Base-by-base conservation (phyloP, 2,329 filamentous ascomycete species). In the Colletotrichum spaethianum region DNA sequence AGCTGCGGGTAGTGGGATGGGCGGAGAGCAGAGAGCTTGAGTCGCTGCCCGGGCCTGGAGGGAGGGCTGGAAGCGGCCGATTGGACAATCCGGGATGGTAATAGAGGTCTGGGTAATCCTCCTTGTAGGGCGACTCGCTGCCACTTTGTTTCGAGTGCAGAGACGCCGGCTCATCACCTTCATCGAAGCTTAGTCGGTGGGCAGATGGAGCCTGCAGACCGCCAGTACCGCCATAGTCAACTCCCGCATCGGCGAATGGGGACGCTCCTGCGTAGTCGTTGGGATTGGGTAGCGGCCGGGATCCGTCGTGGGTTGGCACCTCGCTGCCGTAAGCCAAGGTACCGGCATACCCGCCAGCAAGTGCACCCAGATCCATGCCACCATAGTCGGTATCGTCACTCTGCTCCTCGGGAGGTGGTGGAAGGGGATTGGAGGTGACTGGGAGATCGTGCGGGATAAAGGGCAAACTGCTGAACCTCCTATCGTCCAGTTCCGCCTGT, bases 141-240 rank as follows among this genome's bases (percentile, higher is more conserved):
- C 83, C 89, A 76, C 84, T 92, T 74, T 83, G 86, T 68, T 83
- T 88, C 9, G 88, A 86, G 79, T 89, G 82, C 56, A 91, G 75
- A 1, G 88, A 90, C 23, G 88, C 87, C 18, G 86, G 88, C 80
- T 98, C 96, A 76, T 98, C 96, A 2, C 94, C 96, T 79, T 98
- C 94, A 76, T 98, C 96, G 77, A 96, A 98, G 82, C 95, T 98
- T 77, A 95, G 86, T 72, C 94, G 90, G 75, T 95, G 89, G 8
- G 86, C 87, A 61, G 87, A 90, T 2, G 95, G 95, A 70, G 93
- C 90, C 73, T 95, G 91, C 36, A 98, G 83, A 1, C 96, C 96
- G 50, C 96, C 96, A n/a, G 95, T 98, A 9, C 94, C 95, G 61
- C 91, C 93, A 57, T 94, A 95, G 81, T 98, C 96, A 62, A 98